Evolutionary conservation across 192 early-diverging fungal species (phyloP).

Genomic region (Podila horticola): DNA sequence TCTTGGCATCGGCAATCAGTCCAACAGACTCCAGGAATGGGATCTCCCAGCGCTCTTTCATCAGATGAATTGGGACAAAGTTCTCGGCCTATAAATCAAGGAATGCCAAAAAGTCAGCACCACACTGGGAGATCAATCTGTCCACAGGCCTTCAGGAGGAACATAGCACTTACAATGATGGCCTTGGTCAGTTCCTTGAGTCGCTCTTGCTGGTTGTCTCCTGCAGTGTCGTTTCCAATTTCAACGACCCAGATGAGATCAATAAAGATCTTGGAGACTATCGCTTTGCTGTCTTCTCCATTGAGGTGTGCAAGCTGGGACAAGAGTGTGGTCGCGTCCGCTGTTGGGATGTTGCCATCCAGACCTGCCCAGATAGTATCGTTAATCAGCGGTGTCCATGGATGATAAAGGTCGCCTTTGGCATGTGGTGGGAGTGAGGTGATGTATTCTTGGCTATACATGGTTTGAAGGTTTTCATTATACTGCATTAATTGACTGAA

Average conservation of each 20-base stretch:
- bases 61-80: constrained; percentile 55
- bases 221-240: constrained; percentile 15
- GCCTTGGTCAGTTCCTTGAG: constrained; percentile 15
- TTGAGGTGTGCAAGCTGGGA: not conserved
- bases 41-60: constrained; percentile 66
- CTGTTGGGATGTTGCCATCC: not conserved
- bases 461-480: not conserved
- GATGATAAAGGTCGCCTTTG: not conserved
- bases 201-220: not conserved
- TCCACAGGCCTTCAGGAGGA: too few species aligned
- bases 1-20: constrained; percentile 54
- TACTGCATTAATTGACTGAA: not conserved
- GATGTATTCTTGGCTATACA: not conserved
- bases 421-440: not conserved
- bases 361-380: not conserved
- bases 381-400: not conserved
- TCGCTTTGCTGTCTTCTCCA: not conserved
- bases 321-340: constrained; percentile 17
- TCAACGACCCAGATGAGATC: constrained; percentile 45
- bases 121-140: not conserved
- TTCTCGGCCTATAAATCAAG: constrained; percentile 10
- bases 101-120: not conserved
- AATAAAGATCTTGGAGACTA: constrained; percentile 23
- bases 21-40: constrained; percentile 61
- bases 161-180: constrained; percentile 27